Percentiles rank a stretch among this genome's conserved stretches.
Evolutionary conservation across 345 rosid genomes (phyloP).

Genomic region (Lagerstroemia speciosa): DNA sequence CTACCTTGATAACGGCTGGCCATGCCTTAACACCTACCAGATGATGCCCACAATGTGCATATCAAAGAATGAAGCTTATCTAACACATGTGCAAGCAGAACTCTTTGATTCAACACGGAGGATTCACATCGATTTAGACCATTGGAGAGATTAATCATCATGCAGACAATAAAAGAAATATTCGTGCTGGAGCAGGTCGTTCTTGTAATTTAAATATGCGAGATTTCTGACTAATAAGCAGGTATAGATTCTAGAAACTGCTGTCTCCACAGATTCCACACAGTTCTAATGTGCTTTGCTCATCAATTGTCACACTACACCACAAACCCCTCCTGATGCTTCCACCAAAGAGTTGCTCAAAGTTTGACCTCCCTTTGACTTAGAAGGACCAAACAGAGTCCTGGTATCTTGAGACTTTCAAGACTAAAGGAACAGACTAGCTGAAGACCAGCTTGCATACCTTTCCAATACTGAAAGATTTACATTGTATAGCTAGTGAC

Average conservation of each 20-base stretch:
- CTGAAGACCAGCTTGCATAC: neutral
- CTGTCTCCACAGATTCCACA: neutral
- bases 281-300: too few relatives aligned
- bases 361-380: neutral
- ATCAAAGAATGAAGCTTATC: too few relatives aligned
- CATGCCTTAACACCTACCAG: neutral
- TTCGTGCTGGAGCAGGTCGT: neutral
- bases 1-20: neutral
- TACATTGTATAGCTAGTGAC: slow-evolving; percentile 7
- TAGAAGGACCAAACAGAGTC: neutral
- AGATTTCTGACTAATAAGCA: neutral
- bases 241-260: neutral
- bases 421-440: neutral
- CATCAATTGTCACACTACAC: too few relatives aligned
- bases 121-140: too few relatives aligned
- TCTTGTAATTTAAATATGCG: neutral
- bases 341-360: too few relatives aligned
- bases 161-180: too few relatives aligned
- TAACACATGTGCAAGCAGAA: too few relatives aligned
- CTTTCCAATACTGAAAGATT: neutral
- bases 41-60: too few relatives aligned
- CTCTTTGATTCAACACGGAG: too few relatives aligned
- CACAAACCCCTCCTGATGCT: too few relatives aligned
- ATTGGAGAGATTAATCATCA: too few relatives aligned
- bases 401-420: neutral